phyloP scores from a whole-genome alignment of 129 eudicot genomes.

The Arctium lappa region DNA sequence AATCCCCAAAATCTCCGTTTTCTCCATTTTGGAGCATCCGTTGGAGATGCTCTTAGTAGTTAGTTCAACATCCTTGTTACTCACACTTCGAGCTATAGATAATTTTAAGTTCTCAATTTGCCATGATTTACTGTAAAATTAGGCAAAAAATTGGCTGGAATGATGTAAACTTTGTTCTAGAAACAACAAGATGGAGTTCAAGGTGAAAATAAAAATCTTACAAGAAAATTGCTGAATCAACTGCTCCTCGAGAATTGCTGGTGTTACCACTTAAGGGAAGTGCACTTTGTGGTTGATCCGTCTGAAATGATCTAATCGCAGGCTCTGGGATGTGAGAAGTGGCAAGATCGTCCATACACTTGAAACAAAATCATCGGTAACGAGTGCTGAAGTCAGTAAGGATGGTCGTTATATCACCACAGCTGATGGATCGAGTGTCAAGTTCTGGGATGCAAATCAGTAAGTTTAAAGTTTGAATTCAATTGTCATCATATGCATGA shows the following conservation, averaged over 20 bases:
- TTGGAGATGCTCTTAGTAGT: neutral
- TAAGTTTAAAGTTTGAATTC: constrained; percentile 25
- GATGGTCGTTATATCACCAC: constrained; percentile 88
- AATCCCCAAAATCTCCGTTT: no score
- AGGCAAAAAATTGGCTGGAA: neutral
- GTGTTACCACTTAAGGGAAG: neutral
- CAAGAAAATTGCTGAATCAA: neutral
- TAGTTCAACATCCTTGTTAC: neutral
- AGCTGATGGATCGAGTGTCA: constrained; percentile 75
- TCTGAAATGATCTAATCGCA: constrained; percentile 19
- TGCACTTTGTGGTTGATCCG: neutral
- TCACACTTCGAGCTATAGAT: neutral
- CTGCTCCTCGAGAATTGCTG: neutral
- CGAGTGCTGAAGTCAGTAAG: constrained; percentile 83
- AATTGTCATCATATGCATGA: neutral
- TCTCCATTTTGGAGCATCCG: no score
- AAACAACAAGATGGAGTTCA: neutral
- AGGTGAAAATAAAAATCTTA: neutral
- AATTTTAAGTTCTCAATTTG: neutral
- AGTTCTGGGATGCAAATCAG: constrained; percentile 94
- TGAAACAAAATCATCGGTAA: constrained; percentile 72
- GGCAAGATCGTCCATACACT: constrained; percentile 72
- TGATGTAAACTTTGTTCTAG: constrained; percentile 2
- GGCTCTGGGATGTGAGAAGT: constrained; percentile 91
- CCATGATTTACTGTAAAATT: neutral